Conservation (phyloP, 2,329 filamentous ascomycete species). For the Talaromyces pinophilus region DNA sequence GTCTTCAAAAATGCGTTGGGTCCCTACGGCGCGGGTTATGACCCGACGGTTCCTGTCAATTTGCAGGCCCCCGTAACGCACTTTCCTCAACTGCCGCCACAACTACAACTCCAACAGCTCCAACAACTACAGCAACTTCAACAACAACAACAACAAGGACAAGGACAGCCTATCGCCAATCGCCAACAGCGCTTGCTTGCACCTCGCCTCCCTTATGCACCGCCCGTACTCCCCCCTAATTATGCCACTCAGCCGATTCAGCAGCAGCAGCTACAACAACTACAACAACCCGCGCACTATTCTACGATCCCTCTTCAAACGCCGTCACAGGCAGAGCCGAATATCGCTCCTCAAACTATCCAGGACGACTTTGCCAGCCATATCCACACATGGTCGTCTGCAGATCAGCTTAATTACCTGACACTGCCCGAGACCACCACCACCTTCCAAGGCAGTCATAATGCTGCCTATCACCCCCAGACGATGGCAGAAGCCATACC, state of each 20-base stretch:
- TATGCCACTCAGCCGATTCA: not conserved
- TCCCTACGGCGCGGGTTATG: constrained; percentile 32
- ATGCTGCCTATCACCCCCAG: not conserved
- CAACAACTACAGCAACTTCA: constrained; percentile 14
- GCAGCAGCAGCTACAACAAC: not conserved
- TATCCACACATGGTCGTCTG: constrained; percentile 22
- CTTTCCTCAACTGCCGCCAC: constrained; percentile 20
- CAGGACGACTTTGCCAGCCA: not conserved
- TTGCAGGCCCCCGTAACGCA: constrained; percentile 21
- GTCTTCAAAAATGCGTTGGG: constrained; percentile 46
- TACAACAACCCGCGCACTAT: constrained; percentile 4
- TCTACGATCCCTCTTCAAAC: not conserved
- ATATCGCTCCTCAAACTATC: not conserved
- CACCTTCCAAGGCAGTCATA: not conserved
- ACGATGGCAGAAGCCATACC: not conserved
- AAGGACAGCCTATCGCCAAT: constrained; percentile 29
- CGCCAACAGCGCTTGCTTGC: constrained; percentile 39
- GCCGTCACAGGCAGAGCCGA: not conserved
- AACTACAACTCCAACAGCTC: constrained; percentile 16
- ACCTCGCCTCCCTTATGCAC: constrained; percentile 31
- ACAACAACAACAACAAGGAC: constrained; percentile 25
- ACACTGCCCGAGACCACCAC: not conserved
- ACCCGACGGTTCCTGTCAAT: constrained; percentile 13
- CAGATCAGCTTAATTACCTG: not conserved
- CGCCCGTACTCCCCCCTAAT: not conserved